Percentiles rank a stretch among this genome's conserved stretches.
phyloP scores from a whole-genome alignment of 345 rosid genomes.

The Clausena lansium region DNA sequence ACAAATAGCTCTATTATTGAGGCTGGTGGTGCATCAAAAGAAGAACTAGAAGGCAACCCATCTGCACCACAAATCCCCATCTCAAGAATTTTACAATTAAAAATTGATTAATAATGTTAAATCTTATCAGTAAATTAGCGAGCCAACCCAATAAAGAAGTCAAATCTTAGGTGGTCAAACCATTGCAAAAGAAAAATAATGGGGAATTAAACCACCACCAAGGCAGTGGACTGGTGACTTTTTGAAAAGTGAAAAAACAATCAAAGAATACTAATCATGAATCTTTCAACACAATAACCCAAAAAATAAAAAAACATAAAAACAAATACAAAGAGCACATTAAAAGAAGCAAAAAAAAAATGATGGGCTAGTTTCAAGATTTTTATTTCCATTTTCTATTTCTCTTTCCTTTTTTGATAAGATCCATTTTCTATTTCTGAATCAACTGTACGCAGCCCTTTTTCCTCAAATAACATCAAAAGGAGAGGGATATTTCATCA shows the following conservation, averaged over 20 bases:
- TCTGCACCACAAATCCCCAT: slow-evolving; percentile 14
- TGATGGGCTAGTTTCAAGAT: slow-evolving; percentile 16
- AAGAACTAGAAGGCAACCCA: slow-evolving; percentile 38
- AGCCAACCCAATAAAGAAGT: slow-evolving; percentile 17
- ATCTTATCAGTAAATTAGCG: slow-evolving; percentile 3
- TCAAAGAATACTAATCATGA: slow-evolving; percentile 23
- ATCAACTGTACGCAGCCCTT: slow-evolving; percentile 37
- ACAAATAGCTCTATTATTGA: slow-evolving; percentile 42
- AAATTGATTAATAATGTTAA: background rate
- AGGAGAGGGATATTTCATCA: slow-evolving; percentile 31
- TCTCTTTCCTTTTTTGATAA: background rate
- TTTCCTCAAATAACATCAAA: slow-evolving; percentile 33
- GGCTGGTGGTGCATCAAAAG: slow-evolving; percentile 37
- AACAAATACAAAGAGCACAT: slow-evolving; percentile 13
- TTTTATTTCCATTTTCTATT: slow-evolving; percentile 11
- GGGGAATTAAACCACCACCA: slow-evolving; percentile 18
- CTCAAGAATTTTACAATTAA: background rate
- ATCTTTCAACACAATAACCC: slow-evolving; percentile 28
- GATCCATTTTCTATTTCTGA: background rate
- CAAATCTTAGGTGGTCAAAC: slow-evolving; percentile 34
- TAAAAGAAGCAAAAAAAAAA: slow-evolving; percentile 32
- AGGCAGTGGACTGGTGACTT: slow-evolving; percentile 23
- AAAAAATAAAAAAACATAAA: slow-evolving; percentile 9
- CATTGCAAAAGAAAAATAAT: slow-evolving; percentile 19
- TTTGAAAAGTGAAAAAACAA: slow-evolving; percentile 29